A percentile compares a stretch with the other conserved stretches of the same genome.
Evolutionary conservation across 495 filamentous ascomycete genomes (phyloP).

Genomic region (Hapsidospora chrysogenum): DNA sequence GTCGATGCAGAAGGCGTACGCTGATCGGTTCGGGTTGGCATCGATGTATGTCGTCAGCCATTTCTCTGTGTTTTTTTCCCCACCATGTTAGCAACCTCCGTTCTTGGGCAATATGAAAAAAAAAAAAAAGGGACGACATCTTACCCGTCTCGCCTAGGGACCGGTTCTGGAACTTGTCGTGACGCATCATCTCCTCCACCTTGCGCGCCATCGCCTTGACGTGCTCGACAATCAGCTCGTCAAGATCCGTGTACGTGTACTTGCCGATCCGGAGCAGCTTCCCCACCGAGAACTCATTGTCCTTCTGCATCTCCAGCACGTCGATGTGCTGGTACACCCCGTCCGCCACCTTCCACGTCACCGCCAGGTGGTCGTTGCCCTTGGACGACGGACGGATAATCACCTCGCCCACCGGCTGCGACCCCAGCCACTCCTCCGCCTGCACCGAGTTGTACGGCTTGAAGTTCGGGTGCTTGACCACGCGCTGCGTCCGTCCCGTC

Average conservation of each 20-base stretch:
- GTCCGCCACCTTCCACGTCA: slow-evolving; percentile 97
- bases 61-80: slow-evolving; percentile 47
- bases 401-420: slow-evolving; percentile 70
- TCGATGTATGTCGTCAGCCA: slow-evolving; percentile 92
- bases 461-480: slow-evolving; percentile 95
- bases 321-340: slow-evolving; percentile 93
- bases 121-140: slow-evolving; percentile 12
- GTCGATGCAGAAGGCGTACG: slow-evolving; percentile 89
- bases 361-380: slow-evolving; percentile 81
- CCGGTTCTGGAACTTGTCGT: slow-evolving; percentile 77
- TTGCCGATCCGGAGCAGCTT: slow-evolving; percentile 67
- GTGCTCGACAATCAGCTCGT: slow-evolving; percentile 93
- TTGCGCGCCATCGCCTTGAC: slow-evolving; percentile 96
- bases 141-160: slow-evolving; percentile 73
- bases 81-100: too few relatives aligned
- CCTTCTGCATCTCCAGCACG: slow-evolving; percentile 90
- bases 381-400: slow-evolving; percentile 91
- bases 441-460: slow-evolving; percentile 81
- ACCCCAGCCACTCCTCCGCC: slow-evolving; percentile 83
- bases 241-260: slow-evolving; percentile 85
- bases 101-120: not conserved
- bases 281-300: slow-evolving; percentile 87
- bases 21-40: slow-evolving; percentile 85
- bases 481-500: slow-evolving; percentile 68
- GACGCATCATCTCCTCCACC: slow-evolving; percentile 84